Conservation (phyloP, 805 yeast genomes). For the Wickerhamomyces mucosus region DNA sequence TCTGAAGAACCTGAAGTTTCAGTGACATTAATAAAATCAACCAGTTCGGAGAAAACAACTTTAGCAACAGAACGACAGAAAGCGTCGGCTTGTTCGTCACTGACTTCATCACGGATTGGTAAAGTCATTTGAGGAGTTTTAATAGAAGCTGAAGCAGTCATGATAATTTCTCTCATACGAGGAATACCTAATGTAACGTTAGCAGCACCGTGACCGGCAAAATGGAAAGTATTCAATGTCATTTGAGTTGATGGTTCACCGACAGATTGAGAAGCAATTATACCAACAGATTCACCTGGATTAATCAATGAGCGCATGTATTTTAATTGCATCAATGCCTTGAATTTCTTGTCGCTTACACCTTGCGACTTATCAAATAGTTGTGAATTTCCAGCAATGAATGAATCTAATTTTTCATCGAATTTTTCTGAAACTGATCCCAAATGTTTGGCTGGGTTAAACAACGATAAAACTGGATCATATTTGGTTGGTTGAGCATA, state of each 20-base stretch:
- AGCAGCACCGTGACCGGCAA: slow-evolving; percentile 99
- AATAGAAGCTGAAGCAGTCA: slow-evolving; percentile 95
- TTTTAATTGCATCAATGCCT: slow-evolving; percentile 95
- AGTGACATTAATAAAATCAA: slow-evolving; percentile 74
- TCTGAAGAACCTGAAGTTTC: slow-evolving; percentile 71
- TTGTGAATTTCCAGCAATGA: slow-evolving; percentile 44
- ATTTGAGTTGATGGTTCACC: slow-evolving; percentile 99
- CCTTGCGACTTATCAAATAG: slow-evolving; percentile 42
- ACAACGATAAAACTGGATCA: slow-evolving; percentile 83
- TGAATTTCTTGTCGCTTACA: slow-evolving; percentile 70
- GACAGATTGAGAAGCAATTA: slow-evolving; percentile 94
- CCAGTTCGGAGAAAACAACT: slow-evolving; percentile 79
- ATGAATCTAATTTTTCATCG: slow-evolving; percentile 68
- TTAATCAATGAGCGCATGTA: slow-evolving; percentile 92
- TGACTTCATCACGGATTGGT: slow-evolving; percentile 73
- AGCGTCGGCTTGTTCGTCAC: slow-evolving; percentile 80
- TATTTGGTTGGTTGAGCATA: slow-evolving; percentile 54
- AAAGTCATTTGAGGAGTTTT: slow-evolving; percentile 99
- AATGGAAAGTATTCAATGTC: slow-evolving; percentile 95
- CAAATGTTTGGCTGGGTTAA: slow-evolving; percentile 79
- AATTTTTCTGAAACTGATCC: slow-evolving; percentile 92
- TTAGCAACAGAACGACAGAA: slow-evolving; percentile 87
- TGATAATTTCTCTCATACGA: slow-evolving; percentile 98
- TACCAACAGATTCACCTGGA: slow-evolving; percentile 98
- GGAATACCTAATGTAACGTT: slow-evolving; percentile 99